phyloP scores from a whole-genome alignment of 192 early-diverging fungal species.

The Dissophora ornata region DNA sequence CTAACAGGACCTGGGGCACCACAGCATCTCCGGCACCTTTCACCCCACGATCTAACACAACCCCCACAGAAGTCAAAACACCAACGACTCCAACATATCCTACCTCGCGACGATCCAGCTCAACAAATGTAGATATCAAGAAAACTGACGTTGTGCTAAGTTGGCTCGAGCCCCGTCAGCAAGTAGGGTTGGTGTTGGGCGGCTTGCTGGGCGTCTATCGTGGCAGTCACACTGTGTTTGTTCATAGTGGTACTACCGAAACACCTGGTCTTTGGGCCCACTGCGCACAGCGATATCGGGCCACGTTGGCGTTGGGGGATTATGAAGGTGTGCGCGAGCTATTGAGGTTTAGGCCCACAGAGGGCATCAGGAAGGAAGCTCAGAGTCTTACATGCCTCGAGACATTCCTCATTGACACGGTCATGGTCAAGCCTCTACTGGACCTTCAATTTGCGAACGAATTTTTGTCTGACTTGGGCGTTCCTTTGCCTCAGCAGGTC shows the following conservation, averaged over 20 bases:
- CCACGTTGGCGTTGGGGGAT: conserved; percentile 76
- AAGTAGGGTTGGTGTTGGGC: conserved; percentile 78
- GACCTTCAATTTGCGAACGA: conserved; percentile 68
- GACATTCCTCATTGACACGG: conserved; percentile 73
- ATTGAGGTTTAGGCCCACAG: conserved; percentile 63
- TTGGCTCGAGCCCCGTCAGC: conserved; percentile 85
- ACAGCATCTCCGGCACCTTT: conserved; percentile 24
- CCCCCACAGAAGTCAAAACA: conserved; percentile 21
- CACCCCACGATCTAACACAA: conserved; percentile 23
- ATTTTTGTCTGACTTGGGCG: conserved; percentile 59
- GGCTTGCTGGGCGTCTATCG: conserved; percentile 75
- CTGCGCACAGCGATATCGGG: conserved; percentile 73
- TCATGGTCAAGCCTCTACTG: conserved; percentile 57
- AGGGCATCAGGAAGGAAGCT: conserved; percentile 66
- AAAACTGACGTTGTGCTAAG: conserved; percentile 68
- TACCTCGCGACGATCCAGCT: conserved; percentile 25
- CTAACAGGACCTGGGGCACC: conserved; percentile 15
- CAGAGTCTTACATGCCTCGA: conserved; percentile 70
- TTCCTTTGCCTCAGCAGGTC: conserved; percentile 58
- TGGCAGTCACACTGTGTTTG: conserved; percentile 76
- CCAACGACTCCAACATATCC: conserved; percentile 40
- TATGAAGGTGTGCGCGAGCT: conserved; percentile 74
- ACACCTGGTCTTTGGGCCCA: conserved; percentile 77
- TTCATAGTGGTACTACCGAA: conserved; percentile 70
- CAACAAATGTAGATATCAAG: conserved; percentile 11